Evolutionary conservation across 1,284 basidiomycete genomes (phyloP).

Genomic region (Marasmius sp.): DNA sequence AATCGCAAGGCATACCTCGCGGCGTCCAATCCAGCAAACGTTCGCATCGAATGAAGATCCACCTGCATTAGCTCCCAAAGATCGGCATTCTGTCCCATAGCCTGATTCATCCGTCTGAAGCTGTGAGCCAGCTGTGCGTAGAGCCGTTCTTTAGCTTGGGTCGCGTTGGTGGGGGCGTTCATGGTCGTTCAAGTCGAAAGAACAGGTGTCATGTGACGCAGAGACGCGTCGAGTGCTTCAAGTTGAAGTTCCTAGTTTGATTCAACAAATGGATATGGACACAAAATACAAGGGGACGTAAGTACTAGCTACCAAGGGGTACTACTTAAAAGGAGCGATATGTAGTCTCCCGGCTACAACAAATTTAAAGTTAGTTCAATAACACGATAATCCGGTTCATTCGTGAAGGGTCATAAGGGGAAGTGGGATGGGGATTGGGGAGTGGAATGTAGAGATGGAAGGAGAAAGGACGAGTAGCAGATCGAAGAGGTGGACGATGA

Average conservation of each 20-base stretch:
- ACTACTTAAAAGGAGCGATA: too few species aligned
- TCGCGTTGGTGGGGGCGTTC: constrained; percentile 51
- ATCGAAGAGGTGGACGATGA: too few species aligned
- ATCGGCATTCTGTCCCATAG: constrained; percentile 64
- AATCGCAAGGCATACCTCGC: constrained; percentile 55
- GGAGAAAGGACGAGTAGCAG: too few species aligned
- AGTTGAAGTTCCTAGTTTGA: too few species aligned
- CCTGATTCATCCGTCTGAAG: constrained; percentile 58
- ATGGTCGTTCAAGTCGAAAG: background rate
- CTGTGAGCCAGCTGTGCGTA: constrained; percentile 67
- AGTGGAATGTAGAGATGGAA: too few species aligned
- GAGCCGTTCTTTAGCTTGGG: constrained; percentile 70
- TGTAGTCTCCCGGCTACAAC: too few species aligned
- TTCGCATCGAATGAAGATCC: constrained; percentile 71
- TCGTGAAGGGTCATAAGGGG: background rate
- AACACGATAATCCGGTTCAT: background rate
- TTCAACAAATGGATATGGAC: too few species aligned
- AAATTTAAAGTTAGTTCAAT: too few species aligned
- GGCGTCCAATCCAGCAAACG: constrained; percentile 69
- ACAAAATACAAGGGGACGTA: too few species aligned
- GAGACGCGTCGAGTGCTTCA: too few species aligned
- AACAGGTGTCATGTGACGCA: background rate
- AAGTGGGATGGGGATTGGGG: background rate
- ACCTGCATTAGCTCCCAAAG: constrained; percentile 69
- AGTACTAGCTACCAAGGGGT: too few species aligned